Conservation (phyloP, 2,329 filamentous ascomycete genomes). For the Paraphoma sp. region DNA sequence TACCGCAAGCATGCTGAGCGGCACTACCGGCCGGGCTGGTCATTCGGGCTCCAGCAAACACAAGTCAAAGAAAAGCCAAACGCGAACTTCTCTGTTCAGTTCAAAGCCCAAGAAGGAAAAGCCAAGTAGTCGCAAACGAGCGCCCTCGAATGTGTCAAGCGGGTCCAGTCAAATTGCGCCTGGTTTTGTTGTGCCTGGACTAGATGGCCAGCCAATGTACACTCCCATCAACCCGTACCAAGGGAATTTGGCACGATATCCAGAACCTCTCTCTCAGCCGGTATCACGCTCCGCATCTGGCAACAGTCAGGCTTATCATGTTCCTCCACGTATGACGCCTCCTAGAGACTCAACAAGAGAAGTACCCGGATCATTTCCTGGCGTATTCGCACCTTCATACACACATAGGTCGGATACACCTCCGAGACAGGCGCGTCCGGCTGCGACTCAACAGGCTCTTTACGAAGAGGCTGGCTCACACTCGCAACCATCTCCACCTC, state of each 20-base stretch:
- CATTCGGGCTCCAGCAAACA: conserved; percentile 34
- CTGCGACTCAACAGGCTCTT: conserved; percentile 24
- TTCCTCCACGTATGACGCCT: conserved; percentile 25
- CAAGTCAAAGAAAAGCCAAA: conserved; percentile 41
- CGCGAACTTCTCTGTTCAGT: conserved; percentile 34
- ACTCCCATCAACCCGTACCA: conserved; percentile 52
- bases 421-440: conserved; percentile 21
- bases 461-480: conserved; percentile 20
- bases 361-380: conserved; percentile 49
- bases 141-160: conserved; percentile 28
- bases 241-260: conserved; percentile 43
- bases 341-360: conserved; percentile 41
- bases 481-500: conserved; percentile 28
- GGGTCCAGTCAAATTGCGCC: conserved; percentile 38
- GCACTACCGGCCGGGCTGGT: conserved; percentile 38
- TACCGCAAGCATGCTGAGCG: conserved; percentile 33
- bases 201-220: conserved; percentile 57
- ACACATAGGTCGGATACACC: conserved; percentile 29
- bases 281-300: conserved; percentile 51
- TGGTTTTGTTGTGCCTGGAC: conserved; percentile 56
- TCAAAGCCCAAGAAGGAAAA: conserved; percentile 42
- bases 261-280: conserved; percentile 47
- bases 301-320: conserved; percentile 9
- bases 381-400: conserved; percentile 41
- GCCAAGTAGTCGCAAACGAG: conserved; percentile 37